Evolutionary conservation across 495 filamentous ascomycete species (phyloP).

Genomic region (Podospora conica): DNA sequence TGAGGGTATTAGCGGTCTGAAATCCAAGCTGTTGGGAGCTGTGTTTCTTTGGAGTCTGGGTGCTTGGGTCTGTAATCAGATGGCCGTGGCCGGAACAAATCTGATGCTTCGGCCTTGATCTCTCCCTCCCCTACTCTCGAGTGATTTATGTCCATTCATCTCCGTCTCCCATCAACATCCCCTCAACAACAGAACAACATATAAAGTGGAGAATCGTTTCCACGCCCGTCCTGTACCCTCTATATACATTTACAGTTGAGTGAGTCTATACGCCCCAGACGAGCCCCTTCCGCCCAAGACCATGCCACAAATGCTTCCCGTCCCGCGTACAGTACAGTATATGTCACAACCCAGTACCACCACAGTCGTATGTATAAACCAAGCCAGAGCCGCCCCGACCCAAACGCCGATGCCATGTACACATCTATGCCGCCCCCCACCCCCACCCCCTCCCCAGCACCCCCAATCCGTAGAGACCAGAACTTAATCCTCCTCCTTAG

Average conservation of each 20-base stretch:
- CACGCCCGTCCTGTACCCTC: background rate
- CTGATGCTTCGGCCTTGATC: background rate
- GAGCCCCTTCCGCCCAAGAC: background rate
- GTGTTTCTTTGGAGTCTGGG: background rate
- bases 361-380: background rate
- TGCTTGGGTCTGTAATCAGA: background rate
- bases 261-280: background rate
- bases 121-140: background rate
- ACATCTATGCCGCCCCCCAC: background rate
- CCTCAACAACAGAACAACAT: background rate
- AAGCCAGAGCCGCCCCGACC: background rate
- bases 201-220: background rate
- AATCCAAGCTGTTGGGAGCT: background rate
- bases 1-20: background rate
- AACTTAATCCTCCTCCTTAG: conserved; percentile 44
- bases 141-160: background rate
- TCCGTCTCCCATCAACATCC: background rate
- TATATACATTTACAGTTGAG: background rate
- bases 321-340: background rate
- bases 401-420: conserved; percentile 4
- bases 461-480: background rate
- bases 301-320: background rate
- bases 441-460: background rate
- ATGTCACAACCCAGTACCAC: background rate
- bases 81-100: background rate